phyloP scores from a whole-genome alignment of 1,139 yeast genomes.

The Pichia sp. region DNA sequence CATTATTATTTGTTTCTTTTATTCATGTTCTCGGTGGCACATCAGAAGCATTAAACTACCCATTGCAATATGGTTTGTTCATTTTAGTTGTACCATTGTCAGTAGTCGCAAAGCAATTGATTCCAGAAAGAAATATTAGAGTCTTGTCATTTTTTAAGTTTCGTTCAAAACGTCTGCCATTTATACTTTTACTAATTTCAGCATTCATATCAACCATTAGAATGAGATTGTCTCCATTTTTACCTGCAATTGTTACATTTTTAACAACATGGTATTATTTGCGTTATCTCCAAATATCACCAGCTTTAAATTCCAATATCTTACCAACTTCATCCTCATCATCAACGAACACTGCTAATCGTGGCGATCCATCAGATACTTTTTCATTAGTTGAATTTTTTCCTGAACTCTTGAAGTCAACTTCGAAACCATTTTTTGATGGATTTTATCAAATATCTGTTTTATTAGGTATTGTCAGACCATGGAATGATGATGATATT shows the following conservation, averaged over 20 bases:
- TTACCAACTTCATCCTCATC: slow-evolving; percentile 19
- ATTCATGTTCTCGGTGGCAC: slow-evolving; percentile 31
- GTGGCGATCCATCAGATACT: slow-evolving; percentile 88
- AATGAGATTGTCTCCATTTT: slow-evolving; percentile 41
- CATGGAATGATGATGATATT: slow-evolving; percentile 64
- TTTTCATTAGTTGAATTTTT: slow-evolving; percentile 79
- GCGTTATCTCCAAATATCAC: slow-evolving; percentile 59
- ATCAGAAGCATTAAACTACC: slow-evolving; percentile 29
- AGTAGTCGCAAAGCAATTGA: slow-evolving; percentile 80
- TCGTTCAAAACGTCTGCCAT: slow-evolving; percentile 70
- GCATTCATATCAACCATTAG: slow-evolving; percentile 39
- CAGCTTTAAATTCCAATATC: slow-evolving; percentile 21
- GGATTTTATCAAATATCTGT: slow-evolving; percentile 48
- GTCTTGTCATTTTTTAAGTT: slow-evolving; percentile 61
- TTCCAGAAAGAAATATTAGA: slow-evolving; percentile 80
- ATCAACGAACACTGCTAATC: slow-evolving; percentile 18
- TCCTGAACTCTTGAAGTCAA: slow-evolving; percentile 52
- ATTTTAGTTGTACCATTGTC: slow-evolving; percentile 68
- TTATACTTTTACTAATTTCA: slow-evolving; percentile 45
- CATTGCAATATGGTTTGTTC: slow-evolving; percentile 53
- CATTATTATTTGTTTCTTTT: slow-evolving; percentile 34
- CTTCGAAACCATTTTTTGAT: slow-evolving; percentile 49
- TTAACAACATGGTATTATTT: slow-evolving; percentile 66
- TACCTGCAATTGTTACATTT: slow-evolving; percentile 67
- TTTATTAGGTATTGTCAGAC: slow-evolving; percentile 49